Percentiles rank a stretch among this genome's conserved stretches.
Evolutionary conservation across 306 rosid genomes (phyloP).

Genomic region (Cyamopsis tetragonoloba): DNA sequence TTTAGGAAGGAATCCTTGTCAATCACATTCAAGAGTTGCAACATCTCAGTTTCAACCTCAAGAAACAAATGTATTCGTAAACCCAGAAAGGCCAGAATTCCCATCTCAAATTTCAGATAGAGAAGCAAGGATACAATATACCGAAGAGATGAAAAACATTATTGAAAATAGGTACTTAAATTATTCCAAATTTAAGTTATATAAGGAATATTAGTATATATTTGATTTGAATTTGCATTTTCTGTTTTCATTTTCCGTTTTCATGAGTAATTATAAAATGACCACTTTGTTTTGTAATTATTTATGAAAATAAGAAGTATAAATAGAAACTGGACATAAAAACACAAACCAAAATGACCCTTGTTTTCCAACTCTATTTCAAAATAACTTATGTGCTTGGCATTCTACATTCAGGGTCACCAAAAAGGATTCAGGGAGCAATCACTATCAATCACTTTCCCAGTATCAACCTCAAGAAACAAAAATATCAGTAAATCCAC

Average conservation of each 20-base stretch:
- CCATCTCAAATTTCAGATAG: conserved; percentile 38
- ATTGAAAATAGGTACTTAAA: conserved; percentile 56
- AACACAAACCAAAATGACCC: too few relatives aligned
- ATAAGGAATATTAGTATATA: too few relatives aligned
- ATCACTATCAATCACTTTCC: conserved; percentile 36
- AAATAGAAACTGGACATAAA: too few relatives aligned
- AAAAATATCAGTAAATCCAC: not conserved
- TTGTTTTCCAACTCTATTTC: not conserved
- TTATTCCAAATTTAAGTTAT: too few relatives aligned
- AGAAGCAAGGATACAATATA: conserved; percentile 59
- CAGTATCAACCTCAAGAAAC: conserved; percentile 16
- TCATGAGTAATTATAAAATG: too few relatives aligned
- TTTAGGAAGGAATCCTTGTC: conserved; percentile 29
- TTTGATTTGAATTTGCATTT: too few relatives aligned
- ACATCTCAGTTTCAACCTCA: conserved; percentile 18
- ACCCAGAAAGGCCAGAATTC: conserved; percentile 17
- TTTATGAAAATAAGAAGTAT: too few relatives aligned
- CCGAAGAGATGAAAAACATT: conserved; percentile 41
- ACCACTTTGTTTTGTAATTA: too few relatives aligned
- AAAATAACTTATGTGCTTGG: not conserved
- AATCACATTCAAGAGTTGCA: conserved; percentile 23
- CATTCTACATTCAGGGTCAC: conserved; percentile 48
- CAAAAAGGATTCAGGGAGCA: conserved; percentile 32
- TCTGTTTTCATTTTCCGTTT: too few relatives aligned
- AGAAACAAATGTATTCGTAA: not conserved